Evolutionary conservation across 108 stramenopile genomes (phyloP), one percentile per base, ranked within the genome.

Genomic region (Nitzschia inconspicua): DNA sequence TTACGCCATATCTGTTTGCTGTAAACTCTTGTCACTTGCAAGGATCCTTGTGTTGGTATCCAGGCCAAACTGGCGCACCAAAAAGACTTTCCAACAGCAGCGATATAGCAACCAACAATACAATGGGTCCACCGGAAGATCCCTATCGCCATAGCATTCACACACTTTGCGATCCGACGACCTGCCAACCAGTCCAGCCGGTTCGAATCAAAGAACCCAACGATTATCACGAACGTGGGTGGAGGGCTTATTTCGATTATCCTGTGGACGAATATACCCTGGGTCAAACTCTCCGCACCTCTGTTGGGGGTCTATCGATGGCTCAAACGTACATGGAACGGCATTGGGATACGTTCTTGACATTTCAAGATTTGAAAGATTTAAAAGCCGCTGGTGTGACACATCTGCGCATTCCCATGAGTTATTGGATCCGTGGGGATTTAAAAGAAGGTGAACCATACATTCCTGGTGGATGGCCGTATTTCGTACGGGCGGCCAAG

Each of bases 261-360:
- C 86, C 86, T 30, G 56, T 78, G 22, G 79, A 83, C 47, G 79
- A 82, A 57, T 80, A 49, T 34, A 70, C 73, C 10, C 47, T 88
- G 4, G 64, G 64, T 4, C 44, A 68, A 39, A 37, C 75, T 9
- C 67, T 79, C 37, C 10, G 36, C 14, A 34, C 59, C 30, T 59
- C 47, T 44, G 35, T 37, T 14, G n/a, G 31, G 1, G 64, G 55
- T 41, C 50, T 48, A 22, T 36, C 55, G 4, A 39, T 71, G 0
- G 78, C 75, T n/a, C 59, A 47, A n/a, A 23, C 55, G 22, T 84
- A 83, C 54, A 61, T 92, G 62, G 70, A 83, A 28, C 44, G 63
- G 31, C 90, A 92, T 59, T 92, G 79, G 68, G 76, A 83, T 25
- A 78, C 77, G 29, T 92, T 86, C 75, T 51, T 92, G 16, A 82